Evolutionary conservation across 179 eudicot genomes (phyloP), one percentile per base, ranked within the genome.

Genomic region (Actinidia chinensis): DNA sequence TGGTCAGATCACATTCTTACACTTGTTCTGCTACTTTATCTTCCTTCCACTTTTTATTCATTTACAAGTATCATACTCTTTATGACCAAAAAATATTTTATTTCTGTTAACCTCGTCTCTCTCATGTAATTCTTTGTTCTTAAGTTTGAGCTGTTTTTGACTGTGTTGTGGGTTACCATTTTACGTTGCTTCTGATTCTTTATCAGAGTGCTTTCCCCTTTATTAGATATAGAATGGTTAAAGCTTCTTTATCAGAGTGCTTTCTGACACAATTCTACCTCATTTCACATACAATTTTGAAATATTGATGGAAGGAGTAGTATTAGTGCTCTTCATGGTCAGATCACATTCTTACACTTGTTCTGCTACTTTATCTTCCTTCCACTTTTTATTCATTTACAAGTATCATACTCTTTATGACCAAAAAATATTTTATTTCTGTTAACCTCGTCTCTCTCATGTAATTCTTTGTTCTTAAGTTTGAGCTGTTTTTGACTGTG

Each of bases 1-100:
- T 80, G 96, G 98, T 43, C 98, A 94, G 81, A 93, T 94, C 74
- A 94, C 98, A 83, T 94, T 76, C 97, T 97, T 63, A 94, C 94
- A 64, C 95, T 94, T 23, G 92, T 94, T 77, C 82, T 91, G 82
- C 98, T 92, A 97, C 73, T 40, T 59, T 73, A 55, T 73, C 50
- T 10, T 73, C 65, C 50, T 18, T 46, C 33, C 64, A 44, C 7
- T 44, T 43, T 18, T 22, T 74, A 59, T 42, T 59, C 42, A 58
- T 22, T 59, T 44, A 40, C 43, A 44, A 64, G 12, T 44, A 6
- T 58, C 17, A 43, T 43, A 22, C 13, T 42, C 28, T 44, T 28
- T 28, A 28, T 28, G 33, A 18, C 59, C 4, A 12, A 42, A 74
- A 58, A 43, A 6, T 67, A 23, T 14, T 43, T 67, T 8, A 2